Conservation (phyloP, 371 early-diverging fungal genomes). For the Mortierella sp. region DNA sequence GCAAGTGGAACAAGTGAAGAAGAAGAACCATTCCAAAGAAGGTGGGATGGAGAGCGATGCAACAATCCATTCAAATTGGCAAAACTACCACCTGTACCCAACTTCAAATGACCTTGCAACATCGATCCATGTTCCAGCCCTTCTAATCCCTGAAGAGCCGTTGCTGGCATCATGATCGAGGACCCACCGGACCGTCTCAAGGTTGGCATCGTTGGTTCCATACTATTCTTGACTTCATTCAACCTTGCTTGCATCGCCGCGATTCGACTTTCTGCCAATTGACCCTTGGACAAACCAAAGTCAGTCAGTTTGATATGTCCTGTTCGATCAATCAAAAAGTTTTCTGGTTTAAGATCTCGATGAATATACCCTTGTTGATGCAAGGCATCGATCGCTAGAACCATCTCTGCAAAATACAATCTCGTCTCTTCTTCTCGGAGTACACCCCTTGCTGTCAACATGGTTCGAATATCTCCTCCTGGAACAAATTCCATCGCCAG, state of each 20-base stretch:
- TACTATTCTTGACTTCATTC: constrained; percentile 50
- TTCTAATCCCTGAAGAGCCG: constrained; percentile 81
- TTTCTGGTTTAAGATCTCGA: constrained; percentile 74
- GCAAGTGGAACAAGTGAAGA: constrained; percentile 15
- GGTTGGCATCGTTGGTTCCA: constrained; percentile 63
- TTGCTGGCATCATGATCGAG: constrained; percentile 53
- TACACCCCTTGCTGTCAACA: constrained; percentile 67
- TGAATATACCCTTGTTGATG: constrained; percentile 72
- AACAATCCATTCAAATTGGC: constrained; percentile 41
- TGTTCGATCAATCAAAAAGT: constrained; percentile 66
- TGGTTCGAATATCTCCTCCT: constrained; percentile 82
- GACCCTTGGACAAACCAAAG: constrained; percentile 91
- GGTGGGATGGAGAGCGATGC: constrained; percentile 36
- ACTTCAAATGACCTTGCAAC: neutral
- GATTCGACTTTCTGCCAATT: constrained; percentile 66
- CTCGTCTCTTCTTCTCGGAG: constrained; percentile 67
- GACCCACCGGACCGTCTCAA: constrained; percentile 65
- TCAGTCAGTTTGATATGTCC: constrained; percentile 87
- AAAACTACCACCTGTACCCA: constrained; percentile 32
- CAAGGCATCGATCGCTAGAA: constrained; percentile 75
- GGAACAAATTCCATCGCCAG: constrained; percentile 83
- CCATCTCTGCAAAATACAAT: constrained; percentile 78
- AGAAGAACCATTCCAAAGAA: constrained; percentile 27
- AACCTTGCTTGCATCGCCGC: constrained; percentile 66
- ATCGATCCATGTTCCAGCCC: constrained; percentile 12